Percentiles rank a stretch among this genome's conserved stretches.
These are phyloP conservation scores for Talaromyces sp. DNA, from an alignment of 2,329 filamentous ascomycete genomes.

Conservation along the genomic window DNA sequence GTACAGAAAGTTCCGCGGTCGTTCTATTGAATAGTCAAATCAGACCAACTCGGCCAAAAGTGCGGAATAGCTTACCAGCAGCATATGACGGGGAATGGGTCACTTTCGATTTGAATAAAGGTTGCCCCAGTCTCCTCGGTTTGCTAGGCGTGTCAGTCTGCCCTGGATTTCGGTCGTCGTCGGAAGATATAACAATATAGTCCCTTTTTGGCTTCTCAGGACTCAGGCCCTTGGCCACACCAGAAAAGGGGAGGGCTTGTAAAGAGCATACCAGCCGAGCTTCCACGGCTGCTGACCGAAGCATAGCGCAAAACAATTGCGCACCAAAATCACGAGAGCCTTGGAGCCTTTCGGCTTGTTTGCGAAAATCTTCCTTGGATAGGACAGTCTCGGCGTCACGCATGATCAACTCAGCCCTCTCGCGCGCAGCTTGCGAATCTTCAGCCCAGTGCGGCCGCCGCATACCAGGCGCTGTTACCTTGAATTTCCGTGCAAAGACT, in stretches of 20 bases:
- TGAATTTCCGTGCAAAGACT: constrained; percentile 65
- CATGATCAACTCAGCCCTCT: constrained; percentile 53
- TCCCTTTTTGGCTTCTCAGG: constrained; percentile 33
- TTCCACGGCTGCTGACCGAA: constrained; percentile 76
- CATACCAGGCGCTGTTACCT: constrained; percentile 64
- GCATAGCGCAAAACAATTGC: constrained; percentile 81
- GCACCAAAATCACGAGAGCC: constrained; percentile 87
- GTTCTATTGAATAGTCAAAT: constrained; percentile 12
- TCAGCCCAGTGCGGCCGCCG: constrained; percentile 71
- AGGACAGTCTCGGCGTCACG: constrained; percentile 61
- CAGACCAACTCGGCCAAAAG: not conserved
- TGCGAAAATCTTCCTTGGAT: constrained; percentile 67
- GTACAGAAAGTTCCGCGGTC: constrained; percentile 8
- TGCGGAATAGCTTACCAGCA: constrained; percentile 15
- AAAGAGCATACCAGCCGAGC: constrained; percentile 83
- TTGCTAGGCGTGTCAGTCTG: constrained; percentile 14
- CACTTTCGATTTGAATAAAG: constrained; percentile 22
- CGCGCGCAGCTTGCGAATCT: constrained; percentile 53
- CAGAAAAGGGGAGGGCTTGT: constrained; percentile 69
- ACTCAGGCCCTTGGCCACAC: constrained; percentile 37
- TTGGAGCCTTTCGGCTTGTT: constrained; percentile 60
- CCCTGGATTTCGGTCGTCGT: constrained; percentile 21
- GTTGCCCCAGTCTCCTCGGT: constrained; percentile 29
- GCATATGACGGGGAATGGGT: constrained; percentile 12
- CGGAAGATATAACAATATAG: constrained; percentile 33